Evolutionary conservation across 1,284 basidiomycete species (phyloP), one percentile per base, ranked within the genome.

Genomic region (Apiotrichum gamsii): DNA sequence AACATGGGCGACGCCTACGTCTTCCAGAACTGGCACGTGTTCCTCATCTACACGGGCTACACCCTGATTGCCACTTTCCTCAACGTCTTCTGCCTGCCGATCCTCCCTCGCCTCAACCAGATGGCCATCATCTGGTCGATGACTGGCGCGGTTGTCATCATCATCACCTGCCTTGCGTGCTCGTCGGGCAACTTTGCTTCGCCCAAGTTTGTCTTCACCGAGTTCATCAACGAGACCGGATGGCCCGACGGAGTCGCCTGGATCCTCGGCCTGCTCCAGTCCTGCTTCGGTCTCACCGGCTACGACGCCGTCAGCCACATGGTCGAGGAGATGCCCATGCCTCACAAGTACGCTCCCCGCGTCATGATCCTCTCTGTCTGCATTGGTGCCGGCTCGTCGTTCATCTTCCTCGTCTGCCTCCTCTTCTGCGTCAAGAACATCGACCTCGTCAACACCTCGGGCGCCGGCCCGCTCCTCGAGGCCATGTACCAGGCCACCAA

Each of bases 361-460:
- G 54, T 53, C 33, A 79, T 86, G 57, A 72, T 79, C 3, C 75
- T 77, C 48, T 80, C 82, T 0, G 76, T 85, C 23, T 77, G 80
- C 3, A 82, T 85, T 36, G 82, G 83, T 2, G 72, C 80, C 1
- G 52, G 77, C 5, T 73, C 73, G 2, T 80, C 81, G 0, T 74
- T 83, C n/a, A 48, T 82, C 16, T 83, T 83, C 63, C 71, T 85
- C 31, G 74, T 85, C 42, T 79, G 80, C 1, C 77, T 87, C n/a
- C 68, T 84, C 18, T 87, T 86, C 59, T 81, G 80, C 32, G 70
- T 84, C 25, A 78, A 76, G 9, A 80, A 85, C 58, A 75, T 82
- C 34, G 54, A 70, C 14, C 74, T 67, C 2, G 74, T 85, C 23
- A 73, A 83, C 37, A 67, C 73, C 46, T 78, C 80, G 1, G 61